Base-by-base conservation (phyloP, 768 basidiomycete genomes). In the Boletus rufocinnamomeus region DNA sequence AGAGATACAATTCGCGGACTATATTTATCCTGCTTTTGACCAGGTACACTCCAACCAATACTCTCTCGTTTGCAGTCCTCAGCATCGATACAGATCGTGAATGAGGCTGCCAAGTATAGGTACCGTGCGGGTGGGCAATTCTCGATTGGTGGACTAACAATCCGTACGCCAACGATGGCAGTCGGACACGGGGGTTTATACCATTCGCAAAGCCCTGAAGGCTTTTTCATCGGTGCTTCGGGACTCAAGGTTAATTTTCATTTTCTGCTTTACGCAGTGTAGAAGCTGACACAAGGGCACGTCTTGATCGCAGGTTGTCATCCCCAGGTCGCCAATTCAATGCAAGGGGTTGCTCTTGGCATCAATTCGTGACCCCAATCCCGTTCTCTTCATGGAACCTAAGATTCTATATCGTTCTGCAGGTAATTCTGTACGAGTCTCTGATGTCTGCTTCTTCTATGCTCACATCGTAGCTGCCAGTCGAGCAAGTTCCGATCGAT, bases 191-290 rank as follows among this genome's bases (percentile, higher is more conserved):
- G 95, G 44, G 95, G 89, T 25, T 73, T 95, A 57, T 98, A 97
- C 69, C 95, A 98, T 68, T 95, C 93, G 8, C 95, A 98, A 73
- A 93, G 91, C 56, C 95, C 95, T 4, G 95, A 98, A 73, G 93
- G 90, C 1, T 98, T 88, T 75, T 98, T 98, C 72, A 82, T 96
- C 79, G 94, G 89, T 35, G 94, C 92, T 9, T 78, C 92, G 0
- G 95, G 95, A 1, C 69, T 98, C 43, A 97, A 97, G 80, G 93
- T 91, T 57, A 16, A 59, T 37, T 32, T 25, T 27, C 8, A 10
- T 35, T 60, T 9, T 21, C 17, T 46, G 3, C 28, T 38, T 38
- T 40, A 38, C 10, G 8, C 40, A n/a, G 17, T 35, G 6, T 23
- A 28, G 44, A 47, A 41, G 10, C 35, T 54, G 38, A 66, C 44